Evolutionary conservation across 1,284 basidiomycete genomes (phyloP), one percentile per base, ranked within the genome.

Genomic region (Naganishia sp.): DNA sequence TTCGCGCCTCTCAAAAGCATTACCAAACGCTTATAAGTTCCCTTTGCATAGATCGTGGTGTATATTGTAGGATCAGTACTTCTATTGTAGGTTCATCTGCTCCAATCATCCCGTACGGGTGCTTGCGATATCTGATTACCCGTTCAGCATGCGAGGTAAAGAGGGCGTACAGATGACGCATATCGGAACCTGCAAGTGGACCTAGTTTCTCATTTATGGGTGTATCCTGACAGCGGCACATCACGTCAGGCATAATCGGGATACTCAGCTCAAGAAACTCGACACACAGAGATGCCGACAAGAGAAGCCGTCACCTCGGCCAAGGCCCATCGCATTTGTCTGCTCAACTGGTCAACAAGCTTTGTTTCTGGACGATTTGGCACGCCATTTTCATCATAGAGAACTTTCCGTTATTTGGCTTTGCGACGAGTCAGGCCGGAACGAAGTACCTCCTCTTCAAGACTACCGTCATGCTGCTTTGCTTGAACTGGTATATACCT

Each of bases 281-380:
- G 6, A 54, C 15, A 4, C 10, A 23, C 11, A 4, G 3, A 15
- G 52, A 54, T 6, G 32, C 31, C 9, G 18, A 52, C 18, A 52
- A 31, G 15, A 10, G 25, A 25, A 15, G n/a, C 45, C 18, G 18
- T 32, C 54, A 21, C 6, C 55, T 57, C 15, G 45, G 35, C 17
- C 31, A 31, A 1, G n/a, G 9, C 17, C 28, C 11, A 17, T 15
- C 23, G 4, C n/a, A 11, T 3, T n/a, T 57, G 23, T 10, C 25
- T 15, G 21, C 43, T 23, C 55, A 43, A 21, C 55, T 57, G 0
- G 17, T 7, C 35, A 61, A 61, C 25, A 50, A 50, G 17, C 46
- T 61, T 7, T 50, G 57, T 18, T 61, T 61, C 32, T 61, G 57
- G 57, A 32, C 57, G 5, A 32, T 61, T 10, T 61, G 57, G 57